Evolutionary conservation across 2,329 filamentous ascomycete genomes (phyloP).

Genomic region (Colletotrichum noveboracense): DNA sequence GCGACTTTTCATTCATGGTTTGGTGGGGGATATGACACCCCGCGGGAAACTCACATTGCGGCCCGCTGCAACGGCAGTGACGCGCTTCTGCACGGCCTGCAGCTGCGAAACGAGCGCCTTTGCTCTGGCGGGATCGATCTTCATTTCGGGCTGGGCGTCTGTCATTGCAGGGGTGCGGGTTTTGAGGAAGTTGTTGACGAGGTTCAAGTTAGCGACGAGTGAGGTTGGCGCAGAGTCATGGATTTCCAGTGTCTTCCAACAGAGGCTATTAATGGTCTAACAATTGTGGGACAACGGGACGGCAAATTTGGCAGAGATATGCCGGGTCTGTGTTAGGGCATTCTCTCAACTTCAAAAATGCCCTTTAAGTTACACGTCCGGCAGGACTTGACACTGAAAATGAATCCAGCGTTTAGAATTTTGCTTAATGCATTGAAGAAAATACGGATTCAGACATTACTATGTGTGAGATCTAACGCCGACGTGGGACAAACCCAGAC

Average conservation of each 20-base stretch:
- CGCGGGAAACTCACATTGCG: conserved; percentile 52
- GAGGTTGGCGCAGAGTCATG: conserved; percentile 41
- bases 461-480: background rate
- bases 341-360: background rate
- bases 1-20: background rate
- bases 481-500: background rate
- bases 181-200: background rate
- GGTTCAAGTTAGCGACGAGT: conserved; percentile 58
- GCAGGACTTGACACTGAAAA: background rate
- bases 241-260: background rate
- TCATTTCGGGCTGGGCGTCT: conserved; percentile 52
- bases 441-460: background rate
- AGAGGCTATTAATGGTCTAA: background rate
- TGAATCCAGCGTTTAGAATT: background rate
- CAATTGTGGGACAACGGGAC: background rate
- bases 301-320: background rate
- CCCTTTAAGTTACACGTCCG: background rate
- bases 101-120: conserved; percentile 68
- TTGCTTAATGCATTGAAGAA: background rate
- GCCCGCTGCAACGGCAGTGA: conserved; percentile 58
- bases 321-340: background rate
- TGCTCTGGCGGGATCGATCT: conserved; percentile 66
- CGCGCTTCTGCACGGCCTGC: conserved; percentile 61
- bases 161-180: conserved; percentile 17
- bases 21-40: background rate